These are phyloP conservation scores for Klebsormidium nitens DNA, from an alignment of 139 green algal genomes.

Conservation along the genomic window DNA sequence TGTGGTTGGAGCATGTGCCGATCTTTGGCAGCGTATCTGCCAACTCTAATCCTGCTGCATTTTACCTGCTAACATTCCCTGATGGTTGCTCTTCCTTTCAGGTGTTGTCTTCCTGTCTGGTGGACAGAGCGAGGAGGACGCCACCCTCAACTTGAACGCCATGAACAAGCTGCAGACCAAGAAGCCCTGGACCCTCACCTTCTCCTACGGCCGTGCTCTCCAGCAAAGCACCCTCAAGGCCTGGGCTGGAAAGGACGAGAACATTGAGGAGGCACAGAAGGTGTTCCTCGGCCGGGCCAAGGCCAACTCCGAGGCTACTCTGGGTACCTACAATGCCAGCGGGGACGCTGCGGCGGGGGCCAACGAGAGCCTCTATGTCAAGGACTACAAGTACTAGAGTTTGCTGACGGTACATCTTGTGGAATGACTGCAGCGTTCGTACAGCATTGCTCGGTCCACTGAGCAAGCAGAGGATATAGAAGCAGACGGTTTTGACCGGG, in stretches of 20 bases:
- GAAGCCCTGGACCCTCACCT: slow-evolving; percentile 83
- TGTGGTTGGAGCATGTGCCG: too few relatives aligned
- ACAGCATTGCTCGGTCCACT: too few relatives aligned
- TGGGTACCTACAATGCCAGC: slow-evolving; percentile 91
- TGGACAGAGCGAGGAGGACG: slow-evolving; percentile 73
- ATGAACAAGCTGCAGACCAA: slow-evolving; percentile 55
- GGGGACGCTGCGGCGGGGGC: slow-evolving; percentile 45
- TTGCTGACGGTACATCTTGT: too few relatives aligned
- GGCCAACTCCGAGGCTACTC: slow-evolving; percentile 90
- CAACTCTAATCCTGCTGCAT: too few relatives aligned
- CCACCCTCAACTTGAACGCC: slow-evolving; percentile 78
- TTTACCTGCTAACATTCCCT: too few relatives aligned
- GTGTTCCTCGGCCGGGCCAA: slow-evolving; percentile 83
- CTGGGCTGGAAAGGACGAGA: slow-evolving; percentile 73
- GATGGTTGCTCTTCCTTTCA: too few relatives aligned
- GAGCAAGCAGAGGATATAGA: too few relatives aligned
- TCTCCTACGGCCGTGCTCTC: slow-evolving; percentile 87
- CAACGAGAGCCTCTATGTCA: slow-evolving; percentile 85
- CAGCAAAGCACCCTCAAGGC: slow-evolving; percentile 53
- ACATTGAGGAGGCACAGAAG: slow-evolving; percentile 76
- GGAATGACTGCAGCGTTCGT: too few relatives aligned
- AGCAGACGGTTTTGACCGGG: too few relatives aligned
- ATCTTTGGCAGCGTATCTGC: too few relatives aligned
- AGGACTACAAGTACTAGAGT: slow-evolving; percentile 88
- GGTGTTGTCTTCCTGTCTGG: slow-evolving; percentile 84